Conservation (phyloP, 2,329 filamentous ascomycete genomes). For the Rachicladosporium sp. region DNA sequence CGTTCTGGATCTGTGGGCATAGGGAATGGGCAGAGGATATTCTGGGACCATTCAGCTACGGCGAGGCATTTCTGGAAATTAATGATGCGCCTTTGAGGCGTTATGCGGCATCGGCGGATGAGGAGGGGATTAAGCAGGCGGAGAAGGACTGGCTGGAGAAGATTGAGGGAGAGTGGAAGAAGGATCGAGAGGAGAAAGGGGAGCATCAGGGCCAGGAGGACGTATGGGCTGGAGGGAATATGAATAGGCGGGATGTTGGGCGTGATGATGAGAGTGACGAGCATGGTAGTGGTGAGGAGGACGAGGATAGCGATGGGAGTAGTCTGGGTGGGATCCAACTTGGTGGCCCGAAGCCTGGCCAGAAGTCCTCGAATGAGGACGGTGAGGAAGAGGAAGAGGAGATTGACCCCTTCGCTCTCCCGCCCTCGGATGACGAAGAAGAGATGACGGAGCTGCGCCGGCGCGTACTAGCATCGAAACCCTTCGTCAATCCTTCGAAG, state of each 20-base stretch:
- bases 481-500: slow-evolving; percentile 55
- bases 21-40: slow-evolving; percentile 80
- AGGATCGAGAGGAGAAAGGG: slow-evolving; percentile 57
- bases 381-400: slow-evolving; percentile 35
- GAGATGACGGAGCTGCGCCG: slow-evolving; percentile 87
- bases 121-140: slow-evolving; percentile 68
- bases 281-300: slow-evolving; percentile 33
- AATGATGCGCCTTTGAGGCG: slow-evolving; percentile 69
- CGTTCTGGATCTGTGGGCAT: slow-evolving; percentile 86
- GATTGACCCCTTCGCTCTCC: slow-evolving; percentile 61
- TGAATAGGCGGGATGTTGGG: slow-evolving; percentile 52
- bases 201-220: slow-evolving; percentile 45
- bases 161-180: slow-evolving; percentile 78
- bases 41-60: slow-evolving; percentile 76
- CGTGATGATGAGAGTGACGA: slow-evolving; percentile 28
- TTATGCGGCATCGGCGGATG: slow-evolving; percentile 74
- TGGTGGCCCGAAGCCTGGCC: slow-evolving; percentile 37
- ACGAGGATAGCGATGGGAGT: slow-evolving; percentile 19
- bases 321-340: slow-evolving; percentile 24
- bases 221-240: slow-evolving; percentile 84
- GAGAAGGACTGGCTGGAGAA: slow-evolving; percentile 82
- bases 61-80: slow-evolving; percentile 77
- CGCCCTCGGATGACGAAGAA: slow-evolving; percentile 66
- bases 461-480: slow-evolving; percentile 81
- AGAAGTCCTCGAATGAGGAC: slow-evolving; percentile 29